These are phyloP conservation scores for Amborella trichopoda DNA, from an alignment of 164 flowering plant species.

Conservation along the genomic window DNA sequence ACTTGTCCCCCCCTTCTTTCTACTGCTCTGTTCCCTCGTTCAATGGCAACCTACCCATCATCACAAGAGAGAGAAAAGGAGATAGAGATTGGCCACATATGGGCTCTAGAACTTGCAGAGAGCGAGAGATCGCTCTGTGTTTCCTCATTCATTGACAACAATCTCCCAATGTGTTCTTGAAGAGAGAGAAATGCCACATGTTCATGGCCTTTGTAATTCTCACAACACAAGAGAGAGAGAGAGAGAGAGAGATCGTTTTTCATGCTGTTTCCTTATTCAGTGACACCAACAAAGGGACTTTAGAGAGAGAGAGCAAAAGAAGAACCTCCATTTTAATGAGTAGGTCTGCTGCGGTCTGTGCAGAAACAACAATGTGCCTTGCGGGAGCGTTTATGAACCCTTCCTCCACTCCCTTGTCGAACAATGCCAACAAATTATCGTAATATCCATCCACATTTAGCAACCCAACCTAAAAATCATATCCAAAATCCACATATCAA, in stretches of 20 bases:
- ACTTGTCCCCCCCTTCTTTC: not conserved
- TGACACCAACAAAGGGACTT: not conserved
- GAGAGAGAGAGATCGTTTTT: not conserved
- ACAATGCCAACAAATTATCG: slow-evolving; percentile 31
- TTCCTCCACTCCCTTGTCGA: slow-evolving; percentile 49
- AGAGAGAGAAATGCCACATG: too few species aligned
- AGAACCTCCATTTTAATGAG: slow-evolving; percentile 33
- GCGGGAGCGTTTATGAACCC: slow-evolving; percentile 36
- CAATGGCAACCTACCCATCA: not conserved
- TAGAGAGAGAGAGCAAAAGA: not conserved
- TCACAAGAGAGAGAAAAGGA: too few species aligned
- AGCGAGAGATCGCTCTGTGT: too few species aligned
- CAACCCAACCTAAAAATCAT: slow-evolving; percentile 39
- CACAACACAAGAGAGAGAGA: too few species aligned
- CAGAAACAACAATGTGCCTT: slow-evolving; percentile 28
- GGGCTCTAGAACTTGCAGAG: too few species aligned
- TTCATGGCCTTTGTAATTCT: too few species aligned
- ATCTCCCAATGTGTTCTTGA: too few species aligned
- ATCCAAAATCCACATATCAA: too few species aligned
- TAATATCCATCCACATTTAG: slow-evolving; percentile 46
- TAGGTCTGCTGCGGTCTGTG: slow-evolving; percentile 26
- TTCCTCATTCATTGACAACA: not conserved
- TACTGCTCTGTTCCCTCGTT: not conserved
- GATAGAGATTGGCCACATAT: too few species aligned
- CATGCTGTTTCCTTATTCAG: not conserved